Evolutionary conservation across 1,139 yeast genomes (phyloP), one percentile per base, ranked within the genome.

Genomic region (Blastobotrys persicus): DNA sequence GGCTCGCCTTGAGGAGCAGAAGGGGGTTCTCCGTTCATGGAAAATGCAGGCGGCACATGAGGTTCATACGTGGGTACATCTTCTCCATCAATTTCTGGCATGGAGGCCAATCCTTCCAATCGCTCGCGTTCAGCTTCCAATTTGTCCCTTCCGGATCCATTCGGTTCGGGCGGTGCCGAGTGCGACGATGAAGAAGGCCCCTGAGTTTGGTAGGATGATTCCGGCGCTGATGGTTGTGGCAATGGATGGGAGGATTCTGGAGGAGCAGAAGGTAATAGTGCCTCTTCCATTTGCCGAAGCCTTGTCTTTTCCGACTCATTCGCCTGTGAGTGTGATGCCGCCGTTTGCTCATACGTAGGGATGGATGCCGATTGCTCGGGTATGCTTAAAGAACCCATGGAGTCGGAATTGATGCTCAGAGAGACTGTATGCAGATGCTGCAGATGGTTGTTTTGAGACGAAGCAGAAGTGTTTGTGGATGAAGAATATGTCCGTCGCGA

Each of bases 181-280:
- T 42, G 14, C 17, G 47, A 26, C n/a, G 49, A 14, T 17, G 31
- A 12, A 5, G 45, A 16, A 7, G 43, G 37, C 26, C 16, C 45
- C 6, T 33, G 18, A 12, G 4, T 17, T 3, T 37, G 16, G 26
- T 32, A 23, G 4, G 46, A 28, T 2, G 48, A 34, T 9, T 48
- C 45, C 11, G 34, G 46, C 3, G 46, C 48, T 42, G 45, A 31
- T 11, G 44, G 44, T 9, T 16, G 12, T 31, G 39, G 41, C 44
- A 35, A 35, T 31, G 33, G 35, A 43, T 20, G 41, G n/a, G 19
- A 7, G 19, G 9, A n/a, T n/a, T n/a, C 32, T 23, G 63, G 75
- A 0, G 88, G 87, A 34, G 77, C 81, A 0, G 88, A 81, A 0
- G 89, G 88, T 33, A 82, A 60, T 38, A 83, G 68, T 12, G 84